Conservation (phyloP, 192 early-diverging fungal genomes). For the Martensiomyces pterosporus region DNA sequence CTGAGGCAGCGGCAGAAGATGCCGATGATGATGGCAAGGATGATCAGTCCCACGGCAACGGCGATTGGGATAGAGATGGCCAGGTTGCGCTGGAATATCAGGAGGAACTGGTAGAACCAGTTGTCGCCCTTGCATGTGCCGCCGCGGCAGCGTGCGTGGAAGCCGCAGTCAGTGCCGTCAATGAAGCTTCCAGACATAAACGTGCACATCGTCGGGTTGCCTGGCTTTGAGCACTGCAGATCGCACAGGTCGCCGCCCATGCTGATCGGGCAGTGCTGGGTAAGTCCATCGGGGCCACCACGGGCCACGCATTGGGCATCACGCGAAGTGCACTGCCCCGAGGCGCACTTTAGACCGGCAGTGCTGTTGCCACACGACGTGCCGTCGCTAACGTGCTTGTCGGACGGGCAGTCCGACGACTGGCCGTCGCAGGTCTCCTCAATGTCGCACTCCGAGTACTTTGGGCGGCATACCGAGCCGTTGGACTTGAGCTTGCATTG, state of each 20-base stretch:
- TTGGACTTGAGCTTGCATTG: slow-evolving; percentile 59
- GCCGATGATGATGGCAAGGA: slow-evolving; percentile 23
- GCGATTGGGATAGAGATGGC: slow-evolving; percentile 51
- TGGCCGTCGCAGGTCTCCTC: slow-evolving; percentile 73
- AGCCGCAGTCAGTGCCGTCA: slow-evolving; percentile 68
- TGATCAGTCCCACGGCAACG: slow-evolving; percentile 34
- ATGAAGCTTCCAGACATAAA: slow-evolving; percentile 61
- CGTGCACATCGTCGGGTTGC: slow-evolving; percentile 40
- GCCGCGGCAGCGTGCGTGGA: slow-evolving; percentile 48
- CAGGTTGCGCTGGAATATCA: slow-evolving; percentile 52
- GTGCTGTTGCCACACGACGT: slow-evolving; percentile 53
- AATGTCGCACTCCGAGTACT: slow-evolving; percentile 76
- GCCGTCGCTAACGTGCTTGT: slow-evolving; percentile 63
- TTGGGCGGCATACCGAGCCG: slow-evolving; percentile 65
- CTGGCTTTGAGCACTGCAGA: slow-evolving; percentile 60
- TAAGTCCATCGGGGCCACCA: slow-evolving; percentile 51
- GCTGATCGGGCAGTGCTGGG: slow-evolving; percentile 52
- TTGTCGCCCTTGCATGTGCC: slow-evolving; percentile 61
- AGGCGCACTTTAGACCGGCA: slow-evolving; percentile 55
- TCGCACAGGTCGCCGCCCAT: slow-evolving; percentile 57
- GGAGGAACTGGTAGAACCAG: slow-evolving; percentile 50
- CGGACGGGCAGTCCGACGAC: slow-evolving; percentile 64
- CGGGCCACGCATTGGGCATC: slow-evolving; percentile 65
- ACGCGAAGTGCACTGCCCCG: slow-evolving; percentile 68
- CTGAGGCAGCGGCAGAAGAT: slow-evolving; percentile 45